Percentiles rank a stretch among this genome's conserved stretches.
Conservation (phyloP, 441 rosid species). For the Iberis amara region DNA sequence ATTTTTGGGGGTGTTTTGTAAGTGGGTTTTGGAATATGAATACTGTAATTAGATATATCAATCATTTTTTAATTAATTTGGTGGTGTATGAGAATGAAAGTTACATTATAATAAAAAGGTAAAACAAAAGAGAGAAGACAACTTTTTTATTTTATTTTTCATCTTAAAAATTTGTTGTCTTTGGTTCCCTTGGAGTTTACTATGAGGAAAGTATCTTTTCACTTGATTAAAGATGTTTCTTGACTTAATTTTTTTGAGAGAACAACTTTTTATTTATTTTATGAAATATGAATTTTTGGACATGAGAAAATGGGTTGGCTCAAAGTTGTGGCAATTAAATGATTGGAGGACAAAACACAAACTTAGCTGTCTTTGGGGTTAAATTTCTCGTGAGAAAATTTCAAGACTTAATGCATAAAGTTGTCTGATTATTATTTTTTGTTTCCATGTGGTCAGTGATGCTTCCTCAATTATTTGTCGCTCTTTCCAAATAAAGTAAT, state of each 20-base stretch:
- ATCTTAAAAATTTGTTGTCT: too few species aligned
- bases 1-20: too few species aligned
- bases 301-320: background rate
- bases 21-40: too few species aligned
- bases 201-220: background rate
- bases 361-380: background rate
- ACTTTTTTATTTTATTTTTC: too few species aligned
- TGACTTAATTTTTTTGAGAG: background rate
- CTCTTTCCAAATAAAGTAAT: too few species aligned
- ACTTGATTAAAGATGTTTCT: background rate
- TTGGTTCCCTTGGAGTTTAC: background rate
- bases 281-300: background rate
- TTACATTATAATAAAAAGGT: constrained; percentile 19
- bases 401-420: too few species aligned
- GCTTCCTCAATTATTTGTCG: too few species aligned
- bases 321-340: background rate
- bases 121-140: background rate
- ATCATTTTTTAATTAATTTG: constrained; percentile 45
- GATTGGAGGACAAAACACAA: background rate
- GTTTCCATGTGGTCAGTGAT: too few species aligned
- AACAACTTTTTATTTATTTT: too few species aligned
- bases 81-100: constrained; percentile 33
- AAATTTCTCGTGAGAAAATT: background rate
- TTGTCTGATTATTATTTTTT: too few species aligned
- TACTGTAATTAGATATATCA: constrained; percentile 45